Evolutionary conservation across 805 yeast genomes (phyloP).

Genomic region (Saturnispora gosingensis): DNA sequence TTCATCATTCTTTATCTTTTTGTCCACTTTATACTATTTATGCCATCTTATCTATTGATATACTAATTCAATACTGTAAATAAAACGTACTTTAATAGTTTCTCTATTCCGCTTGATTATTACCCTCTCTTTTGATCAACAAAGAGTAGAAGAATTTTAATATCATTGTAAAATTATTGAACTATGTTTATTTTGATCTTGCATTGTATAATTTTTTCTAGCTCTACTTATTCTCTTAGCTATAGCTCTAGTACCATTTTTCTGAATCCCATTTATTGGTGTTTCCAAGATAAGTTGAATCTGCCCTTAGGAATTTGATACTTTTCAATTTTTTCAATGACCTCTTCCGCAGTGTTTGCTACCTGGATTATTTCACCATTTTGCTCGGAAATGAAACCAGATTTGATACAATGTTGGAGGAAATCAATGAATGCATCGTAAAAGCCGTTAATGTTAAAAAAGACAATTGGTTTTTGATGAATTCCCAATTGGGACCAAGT

Average conservation of each 20-base stretch:
- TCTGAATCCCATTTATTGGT: conserved; percentile 13
- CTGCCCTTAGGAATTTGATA: conserved; percentile 66
- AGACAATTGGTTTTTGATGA: conserved; percentile 70
- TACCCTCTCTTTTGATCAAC: background rate
- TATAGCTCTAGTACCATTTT: background rate
- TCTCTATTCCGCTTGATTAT: too few species aligned
- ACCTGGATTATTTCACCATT: conserved; percentile 62
- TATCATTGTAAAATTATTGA: background rate
- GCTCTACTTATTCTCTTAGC: background rate
- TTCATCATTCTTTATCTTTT: background rate
- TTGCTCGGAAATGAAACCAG: conserved; percentile 59
- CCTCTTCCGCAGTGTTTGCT: conserved; percentile 63
- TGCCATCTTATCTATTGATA: background rate
- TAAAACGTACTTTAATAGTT: too few species aligned
- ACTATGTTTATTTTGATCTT: background rate
- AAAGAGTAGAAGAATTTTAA: background rate
- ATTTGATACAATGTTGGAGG: conserved; percentile 45
- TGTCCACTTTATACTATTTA: background rate
- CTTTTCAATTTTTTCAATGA: conserved; percentile 47
- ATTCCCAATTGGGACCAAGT: conserved; percentile 90
- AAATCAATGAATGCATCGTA: conserved; percentile 62
- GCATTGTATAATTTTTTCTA: background rate
- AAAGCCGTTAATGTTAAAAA: conserved; percentile 73
- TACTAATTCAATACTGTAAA: background rate
- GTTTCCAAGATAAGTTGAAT: conserved; percentile 63